A percentile compares a stretch with the other conserved stretches of the same genome.
Evolutionary conservation across 805 yeast genomes (phyloP).

Genomic region (Wickerhamiella shivajii): DNA sequence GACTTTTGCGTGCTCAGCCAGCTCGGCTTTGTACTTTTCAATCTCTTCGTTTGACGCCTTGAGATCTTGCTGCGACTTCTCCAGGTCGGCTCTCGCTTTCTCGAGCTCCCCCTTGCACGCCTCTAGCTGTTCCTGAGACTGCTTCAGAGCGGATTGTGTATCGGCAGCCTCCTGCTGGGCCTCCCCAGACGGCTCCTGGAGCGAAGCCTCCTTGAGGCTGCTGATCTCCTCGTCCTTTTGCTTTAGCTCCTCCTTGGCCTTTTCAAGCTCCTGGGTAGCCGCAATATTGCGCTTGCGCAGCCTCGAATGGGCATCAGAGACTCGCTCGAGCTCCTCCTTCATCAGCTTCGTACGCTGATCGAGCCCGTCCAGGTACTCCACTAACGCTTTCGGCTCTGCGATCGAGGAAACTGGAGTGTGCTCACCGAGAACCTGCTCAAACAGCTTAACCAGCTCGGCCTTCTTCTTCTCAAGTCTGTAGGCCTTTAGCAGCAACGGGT

Average conservation of each 20-base stretch:
- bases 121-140: conserved; percentile 2
- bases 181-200: background rate
- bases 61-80: too few relatives aligned
- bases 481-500: conserved; percentile 70
- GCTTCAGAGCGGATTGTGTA: conserved; percentile 9
- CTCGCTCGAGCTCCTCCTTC: conserved; percentile 47
- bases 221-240: background rate
- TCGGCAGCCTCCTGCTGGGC: background rate
- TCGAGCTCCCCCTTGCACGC: conserved; percentile 1
- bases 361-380: conserved; percentile 53
- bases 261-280: conserved; percentile 1
- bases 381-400: conserved; percentile 53
- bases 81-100: background rate
- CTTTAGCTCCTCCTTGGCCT: conserved; percentile 7
- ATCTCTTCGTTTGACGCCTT: too few relatives aligned
- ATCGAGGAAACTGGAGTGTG: conserved; percentile 68
- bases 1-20: too few relatives aligned
- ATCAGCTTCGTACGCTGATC: conserved; percentile 45
- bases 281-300: conserved; percentile 11
- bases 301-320: conserved; percentile 18
- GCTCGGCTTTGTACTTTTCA: too few relatives aligned
- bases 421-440: conserved; percentile 62
- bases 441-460: conserved; percentile 38
- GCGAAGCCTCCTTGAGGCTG: too few relatives aligned
- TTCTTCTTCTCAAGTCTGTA: conserved; percentile 68